These are phyloP conservation scores for Aspergillus pseudoglaucus DNA, from an alignment of 2,329 filamentous ascomycete genomes.

Conservation along the genomic window DNA sequence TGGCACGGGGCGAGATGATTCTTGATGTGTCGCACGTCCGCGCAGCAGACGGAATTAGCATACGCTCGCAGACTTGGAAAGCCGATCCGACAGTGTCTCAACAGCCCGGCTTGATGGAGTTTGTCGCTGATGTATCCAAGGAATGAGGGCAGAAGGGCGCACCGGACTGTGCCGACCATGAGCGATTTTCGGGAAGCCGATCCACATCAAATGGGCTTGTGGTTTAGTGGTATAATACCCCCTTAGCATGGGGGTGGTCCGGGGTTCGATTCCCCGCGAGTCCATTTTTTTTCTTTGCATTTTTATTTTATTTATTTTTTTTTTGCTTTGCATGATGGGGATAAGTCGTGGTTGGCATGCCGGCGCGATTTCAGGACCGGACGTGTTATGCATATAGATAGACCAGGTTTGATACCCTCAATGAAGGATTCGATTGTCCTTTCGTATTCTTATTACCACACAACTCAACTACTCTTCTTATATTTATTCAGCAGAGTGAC, in stretches of 20 bases:
- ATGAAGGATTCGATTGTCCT: constrained; percentile 25
- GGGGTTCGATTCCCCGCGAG: constrained; percentile 45
- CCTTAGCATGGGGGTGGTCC: constrained; percentile 45
- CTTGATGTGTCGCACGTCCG: constrained; percentile 15
- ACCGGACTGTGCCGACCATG: background rate
- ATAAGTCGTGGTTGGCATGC: background rate
- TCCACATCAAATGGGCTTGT: constrained; percentile 24
- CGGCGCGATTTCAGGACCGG: background rate
- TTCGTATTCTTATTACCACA: no score
- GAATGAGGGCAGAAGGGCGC: constrained; percentile 1
- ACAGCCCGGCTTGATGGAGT: constrained; percentile 20
- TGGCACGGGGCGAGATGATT: constrained; percentile 22
- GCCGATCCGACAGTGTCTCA: constrained; percentile 1
- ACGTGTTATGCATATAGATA: background rate
- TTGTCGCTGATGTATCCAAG: constrained; percentile 16
- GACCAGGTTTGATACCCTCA: background rate
- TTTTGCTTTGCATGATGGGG: background rate
- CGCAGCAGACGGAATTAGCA: constrained; percentile 10
- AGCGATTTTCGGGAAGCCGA: no score
- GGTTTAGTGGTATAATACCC: constrained; percentile 46
- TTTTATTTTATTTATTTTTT: background rate
- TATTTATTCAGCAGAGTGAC: no score
- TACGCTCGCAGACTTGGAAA: constrained; percentile 19
- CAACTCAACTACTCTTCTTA: no score
- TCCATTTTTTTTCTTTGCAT: constrained; percentile 27